Base-by-base conservation (phyloP, 306 rosid genomes). In the Adenanthera pavonina region DNA sequence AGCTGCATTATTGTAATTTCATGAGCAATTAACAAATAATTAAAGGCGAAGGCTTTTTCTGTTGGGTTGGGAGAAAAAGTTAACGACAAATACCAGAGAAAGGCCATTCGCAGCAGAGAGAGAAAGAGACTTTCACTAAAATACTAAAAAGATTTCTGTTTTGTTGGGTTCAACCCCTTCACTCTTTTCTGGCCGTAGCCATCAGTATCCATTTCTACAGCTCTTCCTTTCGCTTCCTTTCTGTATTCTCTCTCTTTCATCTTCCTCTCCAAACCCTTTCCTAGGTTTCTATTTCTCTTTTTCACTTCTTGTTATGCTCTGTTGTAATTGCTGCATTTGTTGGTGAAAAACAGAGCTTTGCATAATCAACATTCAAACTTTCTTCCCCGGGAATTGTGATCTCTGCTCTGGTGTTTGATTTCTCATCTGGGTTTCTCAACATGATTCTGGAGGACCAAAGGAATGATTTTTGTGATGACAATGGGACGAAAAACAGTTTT, bases 391-490 rank as follows among this genome's bases (percentile, higher is more conserved):
- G 59, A 48, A 19, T 75, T 69, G 33, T 86, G 75, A 77, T 86
- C 78, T 86, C 75, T 79, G 69, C 35, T 17, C 38, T 49, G 49
- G 3, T 15, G 35, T 51, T 81, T 79, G 34, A 35, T 76, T 81
- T 81, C 74, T 80, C 65, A 34, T 72, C 82, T 82, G 81, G 78
- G 86, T 66, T 14, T 84, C 17, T 78, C 66, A 47, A 73, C 25
- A 91, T 90, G 92, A 87, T 78, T 33, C 88, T 83, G 87, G 95
- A 83, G 82, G 69, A 79, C 61, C 94, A 84, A 83, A 89, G 82
- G 70, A 75, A 44, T 69, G 73, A 44, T 69, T 71, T 81, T 72
- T 74, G 51, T 56, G 75, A 67, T 54, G 85, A 84, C 68, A 86
- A 84, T 73, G 86, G 40, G 16, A 59, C 33, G 8, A 51, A 35